Percentiles rank a stretch among this genome's conserved stretches.
Evolutionary conservation across 495 filamentous ascomycete species (phyloP).

Genomic region (Podospora appendiculata): DNA sequence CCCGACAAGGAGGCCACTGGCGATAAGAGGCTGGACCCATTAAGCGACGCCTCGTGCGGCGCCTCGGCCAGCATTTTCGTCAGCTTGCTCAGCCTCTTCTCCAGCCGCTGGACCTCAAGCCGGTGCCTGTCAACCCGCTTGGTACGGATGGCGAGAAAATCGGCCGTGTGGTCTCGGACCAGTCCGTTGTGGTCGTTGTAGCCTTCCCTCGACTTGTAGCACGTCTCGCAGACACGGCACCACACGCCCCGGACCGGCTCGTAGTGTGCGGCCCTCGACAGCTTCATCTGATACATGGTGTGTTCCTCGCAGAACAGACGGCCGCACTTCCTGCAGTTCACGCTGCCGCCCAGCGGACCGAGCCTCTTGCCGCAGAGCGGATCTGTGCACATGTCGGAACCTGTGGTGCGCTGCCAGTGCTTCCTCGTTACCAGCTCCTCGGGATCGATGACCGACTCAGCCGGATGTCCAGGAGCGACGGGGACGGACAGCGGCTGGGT

Average conservation of each 20-base stretch:
- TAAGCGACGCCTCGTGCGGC: conserved; percentile 44
- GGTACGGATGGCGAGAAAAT: conserved; percentile 60
- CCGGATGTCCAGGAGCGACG: conserved; percentile 15
- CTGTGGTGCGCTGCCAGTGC: conserved; percentile 76
- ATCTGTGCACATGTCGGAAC: conserved; percentile 77
- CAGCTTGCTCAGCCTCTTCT: conserved; percentile 85
- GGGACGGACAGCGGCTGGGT: conserved; percentile 16
- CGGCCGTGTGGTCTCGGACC: conserved; percentile 58
- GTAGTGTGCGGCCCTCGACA: conserved; percentile 80
- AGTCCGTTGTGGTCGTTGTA: conserved; percentile 84
- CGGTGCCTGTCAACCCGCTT: conserved; percentile 75
- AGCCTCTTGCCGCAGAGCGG: conserved; percentile 75
- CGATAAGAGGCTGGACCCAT: conserved; percentile 21
- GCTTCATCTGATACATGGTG: conserved; percentile 99
- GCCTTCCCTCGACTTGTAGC: conserved; percentile 90
- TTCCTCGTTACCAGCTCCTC: conserved; percentile 80
- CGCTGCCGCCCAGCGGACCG: conserved; percentile 67
- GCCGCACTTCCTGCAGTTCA: conserved; percentile 91
- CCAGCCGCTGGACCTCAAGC: conserved; percentile 79
- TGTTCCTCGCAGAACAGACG: conserved; percentile 94
- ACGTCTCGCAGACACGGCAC: conserved; percentile 95
- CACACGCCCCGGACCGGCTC: conserved; percentile 89
- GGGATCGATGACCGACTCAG: conserved; percentile 55
- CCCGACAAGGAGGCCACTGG: conserved; percentile 29
- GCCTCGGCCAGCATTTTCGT: conserved; percentile 73